A percentile compares a stretch with the other conserved stretches of the same genome.
Conservation (phyloP, 148 eudicot species). For the Vaccinium myrtillus region DNA sequence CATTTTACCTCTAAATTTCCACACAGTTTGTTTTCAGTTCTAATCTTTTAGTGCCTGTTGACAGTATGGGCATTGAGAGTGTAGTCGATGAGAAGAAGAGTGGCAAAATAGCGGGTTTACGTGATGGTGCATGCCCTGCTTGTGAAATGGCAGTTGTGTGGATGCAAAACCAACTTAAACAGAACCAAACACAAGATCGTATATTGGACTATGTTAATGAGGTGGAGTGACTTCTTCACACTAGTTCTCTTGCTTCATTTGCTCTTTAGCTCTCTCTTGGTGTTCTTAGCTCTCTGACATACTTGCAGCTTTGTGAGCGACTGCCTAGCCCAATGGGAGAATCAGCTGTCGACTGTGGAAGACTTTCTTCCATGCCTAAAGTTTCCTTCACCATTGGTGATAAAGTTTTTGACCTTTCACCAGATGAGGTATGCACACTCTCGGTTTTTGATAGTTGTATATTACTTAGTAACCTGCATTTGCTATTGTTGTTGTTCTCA, state of each 20-base stretch:
- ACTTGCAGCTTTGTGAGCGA: conserved; percentile 68
- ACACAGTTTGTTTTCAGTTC: background rate
- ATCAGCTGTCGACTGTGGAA: conserved; percentile 68
- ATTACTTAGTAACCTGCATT: background rate
- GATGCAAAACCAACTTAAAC: conserved; percentile 74
- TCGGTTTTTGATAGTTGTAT: background rate
- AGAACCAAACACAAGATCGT: conserved; percentile 68
- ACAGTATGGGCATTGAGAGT: conserved; percentile 73
- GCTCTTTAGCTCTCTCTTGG: background rate
- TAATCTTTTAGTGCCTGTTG: background rate
- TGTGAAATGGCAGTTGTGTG: conserved; percentile 97
- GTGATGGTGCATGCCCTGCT: conserved; percentile 62
- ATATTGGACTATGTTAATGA: conserved; percentile 61
- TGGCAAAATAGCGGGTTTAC: conserved; percentile 40
- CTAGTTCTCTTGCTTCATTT: background rate
- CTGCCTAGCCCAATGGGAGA: conserved; percentile 78
- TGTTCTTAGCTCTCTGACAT: conserved; percentile 10
- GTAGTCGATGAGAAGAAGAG: conserved; percentile 52
- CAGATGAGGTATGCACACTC: conserved; percentile 60
- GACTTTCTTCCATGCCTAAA: conserved; percentile 62
- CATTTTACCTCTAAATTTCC: background rate
- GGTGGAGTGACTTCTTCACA: conserved; percentile 27
- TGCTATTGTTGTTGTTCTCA: background rate
- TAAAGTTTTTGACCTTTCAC: conserved; percentile 56
- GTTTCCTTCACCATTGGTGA: conserved; percentile 83